A percentile compares a stretch with the other conserved stretches of the same genome.
Evolutionary conservation across 306 rosid genomes (phyloP).

Genomic region (Adenanthera pavonina): DNA sequence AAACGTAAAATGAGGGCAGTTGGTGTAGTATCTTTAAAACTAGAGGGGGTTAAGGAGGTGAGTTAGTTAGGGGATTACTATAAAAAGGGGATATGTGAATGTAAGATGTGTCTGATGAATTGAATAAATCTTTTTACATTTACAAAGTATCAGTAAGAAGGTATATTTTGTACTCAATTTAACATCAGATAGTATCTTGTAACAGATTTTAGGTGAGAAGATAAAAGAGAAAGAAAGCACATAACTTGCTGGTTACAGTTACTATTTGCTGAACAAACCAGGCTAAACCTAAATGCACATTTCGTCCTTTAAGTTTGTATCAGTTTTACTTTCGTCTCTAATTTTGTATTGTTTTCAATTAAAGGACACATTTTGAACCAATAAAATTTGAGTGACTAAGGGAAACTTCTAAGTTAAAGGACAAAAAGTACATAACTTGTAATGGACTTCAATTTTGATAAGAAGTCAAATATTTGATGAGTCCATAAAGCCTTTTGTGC

Average conservation of each 20-base stretch:
- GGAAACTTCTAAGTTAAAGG: not conserved
- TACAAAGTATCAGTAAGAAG: too few relatives aligned
- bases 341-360: not conserved
- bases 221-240: not conserved
- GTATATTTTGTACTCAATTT: not conserved
- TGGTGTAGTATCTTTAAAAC: too few relatives aligned
- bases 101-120: too few relatives aligned
- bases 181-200: not conserved
- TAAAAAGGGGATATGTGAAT: too few relatives aligned
- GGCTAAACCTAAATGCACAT: not conserved
- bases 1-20: too few relatives aligned
- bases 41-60: too few relatives aligned
- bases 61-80: too few relatives aligned
- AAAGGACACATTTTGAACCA: not conserved
- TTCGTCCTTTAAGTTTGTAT: not conserved
- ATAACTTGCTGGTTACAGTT: not conserved
- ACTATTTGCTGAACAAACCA: not conserved
- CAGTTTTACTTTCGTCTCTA: not conserved
- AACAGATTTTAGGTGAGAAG: not conserved
- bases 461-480: not conserved
- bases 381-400: not conserved
- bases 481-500: too few relatives aligned
- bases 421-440: not conserved
- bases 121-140: too few relatives aligned
- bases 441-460: not conserved